Percentiles rank a stretch among this genome's conserved stretches.
Conservation (phyloP, 805 yeast genomes). For the Metschnikowia noctiluminum region DNA sequence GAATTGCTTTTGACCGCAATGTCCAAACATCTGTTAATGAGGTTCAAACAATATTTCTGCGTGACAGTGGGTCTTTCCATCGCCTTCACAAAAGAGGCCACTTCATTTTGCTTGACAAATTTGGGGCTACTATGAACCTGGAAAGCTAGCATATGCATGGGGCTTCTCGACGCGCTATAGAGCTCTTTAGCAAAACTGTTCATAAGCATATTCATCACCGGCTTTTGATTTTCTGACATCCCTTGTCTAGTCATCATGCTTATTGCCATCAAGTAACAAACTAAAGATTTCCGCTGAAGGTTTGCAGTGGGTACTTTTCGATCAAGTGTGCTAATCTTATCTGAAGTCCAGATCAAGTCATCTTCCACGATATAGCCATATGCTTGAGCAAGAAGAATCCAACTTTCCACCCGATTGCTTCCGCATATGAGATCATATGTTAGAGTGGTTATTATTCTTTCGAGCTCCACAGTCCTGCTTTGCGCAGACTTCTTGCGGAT, state of each 20-base stretch:
- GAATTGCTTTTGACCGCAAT: conserved; percentile 44
- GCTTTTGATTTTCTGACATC: conserved; percentile 16
- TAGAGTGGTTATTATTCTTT: conserved; percentile 64
- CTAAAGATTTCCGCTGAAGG: conserved; percentile 63
- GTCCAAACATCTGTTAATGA: conserved; percentile 41
- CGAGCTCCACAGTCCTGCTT: conserved; percentile 78
- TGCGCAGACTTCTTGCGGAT: conserved; percentile 74
- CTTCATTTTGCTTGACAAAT: conserved; percentile 27
- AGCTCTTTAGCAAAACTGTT: conserved; percentile 54
- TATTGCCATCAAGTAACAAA: conserved; percentile 74
- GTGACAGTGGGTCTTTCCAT: conserved; percentile 22
- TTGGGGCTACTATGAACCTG: conserved; percentile 37
- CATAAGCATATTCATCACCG: conserved; percentile 47
- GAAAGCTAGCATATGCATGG: conserved; percentile 64
- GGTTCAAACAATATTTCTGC: conserved; percentile 32
- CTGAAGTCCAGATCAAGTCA: conserved; percentile 89
- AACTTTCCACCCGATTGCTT: conserved; percentile 70
- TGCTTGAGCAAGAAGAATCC: conserved; percentile 82
- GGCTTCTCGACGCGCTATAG: conserved; percentile 56
- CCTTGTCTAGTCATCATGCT: conserved; percentile 28
- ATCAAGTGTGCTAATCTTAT: conserved; percentile 63
- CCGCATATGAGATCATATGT: conserved; percentile 65
- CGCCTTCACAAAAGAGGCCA: conserved; percentile 25
- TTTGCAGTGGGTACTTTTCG: conserved; percentile 58
- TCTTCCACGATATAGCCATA: conserved; percentile 80